These are phyloP conservation scores for Selaginella moellendorffii DNA, from an alignment of 75 land plant genomes.

Conservation along the genomic window DNA sequence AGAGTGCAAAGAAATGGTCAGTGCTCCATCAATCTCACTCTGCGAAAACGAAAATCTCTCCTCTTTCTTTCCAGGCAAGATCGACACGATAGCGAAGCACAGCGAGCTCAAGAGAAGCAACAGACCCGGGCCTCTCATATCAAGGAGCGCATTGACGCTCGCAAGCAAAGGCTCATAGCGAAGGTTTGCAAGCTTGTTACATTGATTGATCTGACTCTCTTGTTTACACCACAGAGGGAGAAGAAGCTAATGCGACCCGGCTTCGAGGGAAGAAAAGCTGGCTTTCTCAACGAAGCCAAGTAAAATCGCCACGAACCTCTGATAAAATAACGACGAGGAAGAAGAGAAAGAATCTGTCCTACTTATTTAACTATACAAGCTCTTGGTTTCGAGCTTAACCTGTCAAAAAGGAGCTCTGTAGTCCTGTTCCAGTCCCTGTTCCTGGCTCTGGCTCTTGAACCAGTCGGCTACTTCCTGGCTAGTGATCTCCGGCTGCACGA, in stretches of 20 bases:
- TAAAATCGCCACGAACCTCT: too few species aligned
- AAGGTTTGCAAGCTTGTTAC: conserved; percentile 23
- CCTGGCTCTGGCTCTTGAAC: too few species aligned
- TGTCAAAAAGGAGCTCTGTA: too few species aligned
- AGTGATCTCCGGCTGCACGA: too few species aligned
- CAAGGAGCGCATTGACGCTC: conserved; percentile 34
- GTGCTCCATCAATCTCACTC: not conserved
- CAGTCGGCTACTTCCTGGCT: too few species aligned
- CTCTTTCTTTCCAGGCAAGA: conserved; percentile 17
- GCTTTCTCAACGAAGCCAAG: conserved; percentile 37
- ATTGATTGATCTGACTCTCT: conserved; percentile 1
- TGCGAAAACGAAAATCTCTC: too few species aligned
- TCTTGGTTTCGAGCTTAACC: too few species aligned
- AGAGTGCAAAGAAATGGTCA: conserved; percentile 76
- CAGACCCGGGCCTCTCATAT: conserved; percentile 26
- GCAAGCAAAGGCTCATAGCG: conserved; percentile 47
- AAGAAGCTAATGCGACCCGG: conserved; percentile 74
- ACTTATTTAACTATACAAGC: too few species aligned
- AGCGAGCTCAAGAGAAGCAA: conserved; percentile 16
- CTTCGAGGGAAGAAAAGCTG: conserved; percentile 62
- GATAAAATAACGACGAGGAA: too few species aligned
- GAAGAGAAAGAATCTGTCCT: too few species aligned
- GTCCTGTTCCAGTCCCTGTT: too few species aligned
- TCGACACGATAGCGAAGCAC: conserved; percentile 17
- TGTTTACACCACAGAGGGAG: conserved; percentile 35